Percentiles rank a stretch among this genome's conserved stretches.
Conservation (phyloP, 2,329 filamentous ascomycete genomes). For the Alternaria brassicicola region DNA sequence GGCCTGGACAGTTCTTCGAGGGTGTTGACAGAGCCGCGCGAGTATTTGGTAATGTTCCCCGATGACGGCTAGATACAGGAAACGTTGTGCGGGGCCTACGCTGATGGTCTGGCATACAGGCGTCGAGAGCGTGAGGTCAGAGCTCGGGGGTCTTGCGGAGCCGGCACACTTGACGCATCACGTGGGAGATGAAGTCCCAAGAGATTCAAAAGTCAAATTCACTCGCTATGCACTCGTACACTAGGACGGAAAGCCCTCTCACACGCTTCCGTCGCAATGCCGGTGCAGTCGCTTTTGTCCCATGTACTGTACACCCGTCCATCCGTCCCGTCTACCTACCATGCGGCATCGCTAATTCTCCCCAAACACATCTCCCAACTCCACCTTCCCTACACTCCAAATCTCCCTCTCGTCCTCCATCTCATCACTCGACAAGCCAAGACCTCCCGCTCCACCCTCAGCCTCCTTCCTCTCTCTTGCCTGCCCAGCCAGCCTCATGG, state of each 20-base stretch:
- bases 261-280: slow-evolving; percentile 4
- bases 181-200: background rate
- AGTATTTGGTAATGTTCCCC: slow-evolving; percentile 10
- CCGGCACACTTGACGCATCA: background rate
- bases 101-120: slow-evolving; percentile 28
- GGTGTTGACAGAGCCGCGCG: slow-evolving; percentile 19
- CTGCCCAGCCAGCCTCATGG: slow-evolving; percentile 81
- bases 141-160: slow-evolving; percentile 33
- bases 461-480: slow-evolving; percentile 88
- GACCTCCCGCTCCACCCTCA: slow-evolving; percentile 83
- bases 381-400: slow-evolving; percentile 92
- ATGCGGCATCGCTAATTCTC: slow-evolving; percentile 11
- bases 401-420: slow-evolving; percentile 93
- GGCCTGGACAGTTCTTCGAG: slow-evolving; percentile 6
- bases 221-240: slow-evolving; percentile 14
- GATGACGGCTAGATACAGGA: slow-evolving; percentile 19
- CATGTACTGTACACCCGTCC: background rate
- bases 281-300: slow-evolving; percentile 8
- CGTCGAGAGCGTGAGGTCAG: slow-evolving; percentile 32
- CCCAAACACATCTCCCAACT: slow-evolving; percentile 66
- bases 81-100: slow-evolving; percentile 22
- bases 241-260: background rate
- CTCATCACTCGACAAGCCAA: slow-evolving; percentile 89
- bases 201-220: background rate
- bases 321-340: background rate